A percentile compares a stretch with the other conserved stretches of the same genome.
These are phyloP conservation scores for Colletotrichum musae DNA, from an alignment of 2,329 filamentous ascomycete genomes.

Conservation along the genomic window DNA sequence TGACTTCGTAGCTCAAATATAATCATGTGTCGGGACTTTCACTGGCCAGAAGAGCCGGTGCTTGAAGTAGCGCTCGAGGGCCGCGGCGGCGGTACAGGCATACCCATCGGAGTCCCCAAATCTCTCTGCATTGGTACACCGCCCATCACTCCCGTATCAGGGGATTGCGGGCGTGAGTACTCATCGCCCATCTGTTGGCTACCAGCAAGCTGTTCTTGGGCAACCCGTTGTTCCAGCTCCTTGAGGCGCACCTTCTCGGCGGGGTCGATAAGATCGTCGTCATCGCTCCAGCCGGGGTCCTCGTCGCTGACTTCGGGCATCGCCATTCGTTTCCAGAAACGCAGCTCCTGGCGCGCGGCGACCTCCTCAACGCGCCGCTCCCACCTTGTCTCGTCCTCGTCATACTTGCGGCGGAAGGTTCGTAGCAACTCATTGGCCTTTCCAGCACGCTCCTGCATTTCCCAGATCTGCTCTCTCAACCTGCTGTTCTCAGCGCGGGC, in stretches of 20 bases:
- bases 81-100: constrained; percentile 56
- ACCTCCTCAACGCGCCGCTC: constrained; percentile 67
- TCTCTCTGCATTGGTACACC: constrained; percentile 59
- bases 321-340: constrained; percentile 78
- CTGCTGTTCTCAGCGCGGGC: constrained; percentile 75
- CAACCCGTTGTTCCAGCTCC: constrained; percentile 64
- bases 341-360: constrained; percentile 69
- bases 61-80: constrained; percentile 59
- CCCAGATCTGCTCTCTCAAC: constrained; percentile 76
- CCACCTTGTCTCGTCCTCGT: constrained; percentile 69
- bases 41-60: constrained; percentile 59
- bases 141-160: constrained; percentile 51
- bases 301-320: constrained; percentile 73
- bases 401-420: constrained; percentile 68
- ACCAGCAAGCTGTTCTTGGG: constrained; percentile 54
- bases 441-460: constrained; percentile 74
- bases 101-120: constrained; percentile 47
- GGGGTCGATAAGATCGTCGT: constrained; percentile 74
- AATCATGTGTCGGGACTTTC: constrained; percentile 46
- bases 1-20: constrained; percentile 1
- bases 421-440: constrained; percentile 71
- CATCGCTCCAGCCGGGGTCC: constrained; percentile 74
- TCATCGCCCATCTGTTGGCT: constrained; percentile 53
- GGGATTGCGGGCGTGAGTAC: constrained; percentile 48
- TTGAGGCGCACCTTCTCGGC: constrained; percentile 71